These are phyloP conservation scores for Aspergillus arachidicola DNA, from an alignment of 2,329 filamentous ascomycete species.

Conservation along the genomic window DNA sequence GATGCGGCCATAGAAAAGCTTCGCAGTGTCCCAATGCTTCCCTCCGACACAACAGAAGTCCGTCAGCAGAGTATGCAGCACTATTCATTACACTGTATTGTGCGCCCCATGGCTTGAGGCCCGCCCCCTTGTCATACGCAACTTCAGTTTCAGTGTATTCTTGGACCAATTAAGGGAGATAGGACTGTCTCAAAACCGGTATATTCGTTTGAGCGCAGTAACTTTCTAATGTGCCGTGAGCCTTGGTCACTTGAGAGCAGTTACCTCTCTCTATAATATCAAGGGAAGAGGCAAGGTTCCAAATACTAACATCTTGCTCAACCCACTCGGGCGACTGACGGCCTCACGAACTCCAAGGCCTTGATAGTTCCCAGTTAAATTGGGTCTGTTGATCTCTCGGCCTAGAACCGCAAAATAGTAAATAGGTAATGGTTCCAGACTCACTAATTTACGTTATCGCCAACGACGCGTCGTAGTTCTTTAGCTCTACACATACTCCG, in stretches of 20 bases:
- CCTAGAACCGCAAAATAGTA: conserved; percentile 15
- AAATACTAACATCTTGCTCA: not conserved
- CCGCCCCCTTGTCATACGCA: conserved; percentile 8
- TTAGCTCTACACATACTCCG: conserved; percentile 15
- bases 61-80: not conserved
- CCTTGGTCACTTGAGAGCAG: conserved; percentile 7
- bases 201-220: not conserved
- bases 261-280: not conserved
- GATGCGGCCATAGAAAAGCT: not conserved
- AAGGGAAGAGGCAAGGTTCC: not conserved
- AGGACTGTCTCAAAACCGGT: conserved; percentile 1
- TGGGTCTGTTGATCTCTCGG: conserved; percentile 22
- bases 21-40: not conserved
- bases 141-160: not conserved
- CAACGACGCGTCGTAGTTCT: conserved; percentile 16
- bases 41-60: not conserved
- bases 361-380: conserved; percentile 15
- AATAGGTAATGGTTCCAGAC: conserved; percentile 11
- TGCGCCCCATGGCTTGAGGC: not conserved
- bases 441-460: conserved; percentile 3
- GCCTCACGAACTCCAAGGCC: conserved; percentile 12
- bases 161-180: conserved; percentile 3
- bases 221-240: conserved; percentile 1
- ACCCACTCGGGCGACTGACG: not conserved
- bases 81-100: not conserved